Percentiles rank a stretch among this genome's conserved stretches.
These are phyloP conservation scores for Fusarium avenaceum DNA, from an alignment of 2,329 filamentous ascomycete genomes.

Conservation along the genomic window DNA sequence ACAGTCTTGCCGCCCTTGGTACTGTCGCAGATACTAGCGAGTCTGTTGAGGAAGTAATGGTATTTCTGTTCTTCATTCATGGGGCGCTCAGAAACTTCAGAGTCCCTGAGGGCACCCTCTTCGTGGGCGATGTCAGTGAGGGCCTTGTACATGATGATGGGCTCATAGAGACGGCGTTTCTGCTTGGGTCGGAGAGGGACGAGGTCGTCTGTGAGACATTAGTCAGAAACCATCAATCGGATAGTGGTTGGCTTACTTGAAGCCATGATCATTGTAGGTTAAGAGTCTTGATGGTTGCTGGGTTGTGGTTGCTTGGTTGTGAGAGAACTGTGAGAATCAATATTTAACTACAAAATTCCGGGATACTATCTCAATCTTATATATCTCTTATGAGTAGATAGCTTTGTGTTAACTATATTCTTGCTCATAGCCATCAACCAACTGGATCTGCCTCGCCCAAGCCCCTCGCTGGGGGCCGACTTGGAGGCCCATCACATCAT, in stretches of 20 bases:
- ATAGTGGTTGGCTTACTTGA: neutral
- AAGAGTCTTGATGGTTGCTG: neutral
- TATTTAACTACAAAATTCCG: neutral
- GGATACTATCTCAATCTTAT: neutral
- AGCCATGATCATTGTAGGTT: conserved; percentile 5
- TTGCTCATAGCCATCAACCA: neutral
- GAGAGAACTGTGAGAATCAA: neutral
- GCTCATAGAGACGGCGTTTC: conserved; percentile 50
- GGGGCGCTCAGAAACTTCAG: neutral
- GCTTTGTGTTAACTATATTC: neutral
- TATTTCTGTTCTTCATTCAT: conserved; percentile 44
- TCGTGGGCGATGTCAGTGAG: conserved; percentile 39
- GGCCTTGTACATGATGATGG: conserved; percentile 47
- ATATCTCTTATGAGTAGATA: neutral
- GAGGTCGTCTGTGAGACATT: neutral
- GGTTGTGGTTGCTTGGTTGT: neutral
- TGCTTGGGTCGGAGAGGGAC: conserved; percentile 33
- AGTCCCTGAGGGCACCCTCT: conserved; percentile 3
- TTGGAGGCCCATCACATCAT: conserved; percentile 45
- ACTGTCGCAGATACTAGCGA: conserved; percentile 52
- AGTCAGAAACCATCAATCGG: neutral
- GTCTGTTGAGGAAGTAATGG: conserved; percentile 50
- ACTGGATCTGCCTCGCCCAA: conserved; percentile 18
- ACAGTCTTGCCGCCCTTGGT: conserved; percentile 49
- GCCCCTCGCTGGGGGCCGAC: conserved; percentile 32